Evolutionary conservation across 176 grass and related monocot species (phyloP).

Genomic region (Hordeum vulgare): DNA sequence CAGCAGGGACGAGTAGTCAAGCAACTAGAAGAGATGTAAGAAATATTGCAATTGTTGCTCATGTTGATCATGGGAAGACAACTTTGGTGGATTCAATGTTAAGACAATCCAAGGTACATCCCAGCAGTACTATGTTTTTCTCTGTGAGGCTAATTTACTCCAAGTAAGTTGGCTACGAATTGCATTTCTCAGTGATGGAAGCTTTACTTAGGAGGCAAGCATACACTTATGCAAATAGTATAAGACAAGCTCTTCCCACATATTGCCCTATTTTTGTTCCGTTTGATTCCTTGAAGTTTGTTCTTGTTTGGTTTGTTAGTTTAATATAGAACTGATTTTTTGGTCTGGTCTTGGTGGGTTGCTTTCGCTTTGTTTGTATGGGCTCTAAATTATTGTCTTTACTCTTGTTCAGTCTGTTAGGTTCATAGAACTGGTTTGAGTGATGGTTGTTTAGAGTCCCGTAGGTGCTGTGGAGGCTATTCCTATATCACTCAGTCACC

Average conservation of each 20-base stretch:
- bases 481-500: not conserved
- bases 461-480: not conserved
- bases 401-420: not conserved
- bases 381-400: not conserved
- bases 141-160: not conserved
- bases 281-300: not conserved
- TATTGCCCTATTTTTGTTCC: not conserved
- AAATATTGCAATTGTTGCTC: conserved; percentile 96
- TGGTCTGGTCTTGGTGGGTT: not conserved
- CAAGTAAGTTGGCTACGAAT: not conserved
- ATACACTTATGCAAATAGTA: not conserved
- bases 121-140: not conserved
- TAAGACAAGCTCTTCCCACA: not conserved
- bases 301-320: not conserved
- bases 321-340: not conserved
- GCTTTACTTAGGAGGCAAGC: not conserved
- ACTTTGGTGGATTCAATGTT: conserved; percentile 97
- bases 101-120: conserved; percentile 84
- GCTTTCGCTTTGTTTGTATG: not conserved
- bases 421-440: not conserved
- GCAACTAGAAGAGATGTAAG: conserved; percentile 89
- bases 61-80: conserved; percentile 98
- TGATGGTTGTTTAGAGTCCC: not conserved
- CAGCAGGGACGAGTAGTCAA: conserved; percentile 47
- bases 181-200: not conserved